Evolutionary conservation across 306 rosid species (phyloP).

Genomic region (Arachis hypogaea): DNA sequence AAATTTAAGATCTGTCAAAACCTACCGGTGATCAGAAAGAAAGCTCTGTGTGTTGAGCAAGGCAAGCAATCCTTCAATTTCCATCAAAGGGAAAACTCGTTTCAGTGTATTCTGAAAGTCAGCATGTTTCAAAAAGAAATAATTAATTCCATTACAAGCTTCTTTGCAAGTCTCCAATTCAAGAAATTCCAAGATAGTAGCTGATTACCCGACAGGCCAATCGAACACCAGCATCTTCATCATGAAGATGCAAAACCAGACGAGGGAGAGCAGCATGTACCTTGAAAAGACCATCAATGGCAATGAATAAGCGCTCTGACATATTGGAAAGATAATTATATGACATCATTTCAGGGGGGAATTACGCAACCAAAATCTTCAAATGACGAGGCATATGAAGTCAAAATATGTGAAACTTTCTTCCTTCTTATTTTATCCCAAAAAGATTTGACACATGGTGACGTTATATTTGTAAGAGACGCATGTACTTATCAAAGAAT

Average conservation of each 20-base stretch:
- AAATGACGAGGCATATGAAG: conserved; percentile 18
- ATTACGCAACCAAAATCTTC: conserved; percentile 1
- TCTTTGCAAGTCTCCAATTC: conserved; percentile 25
- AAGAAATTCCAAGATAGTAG: conserved; percentile 39
- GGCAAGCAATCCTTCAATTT: conserved; percentile 58
- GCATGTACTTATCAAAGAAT: not conserved
- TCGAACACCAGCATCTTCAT: conserved; percentile 73
- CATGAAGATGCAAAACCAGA: conserved; percentile 85
- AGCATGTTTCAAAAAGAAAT: conserved; percentile 20
- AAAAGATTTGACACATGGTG: not conserved
- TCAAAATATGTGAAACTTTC: not conserved
- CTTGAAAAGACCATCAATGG: conserved; percentile 46
- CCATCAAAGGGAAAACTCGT: conserved; percentile 71
- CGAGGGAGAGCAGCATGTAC: conserved; percentile 88
- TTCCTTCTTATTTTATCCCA: no score
- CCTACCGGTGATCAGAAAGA: conserved; percentile 89
- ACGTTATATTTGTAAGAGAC: conserved; percentile 22
- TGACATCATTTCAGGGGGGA: conserved; percentile 17
- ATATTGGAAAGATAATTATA: conserved; percentile 25
- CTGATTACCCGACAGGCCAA: conserved; percentile 92
- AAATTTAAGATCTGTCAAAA: conserved; percentile 22
- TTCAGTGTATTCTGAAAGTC: conserved; percentile 67
- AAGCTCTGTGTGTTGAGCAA: conserved; percentile 66
- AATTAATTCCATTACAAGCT: conserved; percentile 27
- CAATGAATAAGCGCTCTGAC: conserved; percentile 31